phyloP scores from a whole-genome alignment of 2,329 filamentous ascomycete genomes.

The Escovopsis sp. region DNA sequence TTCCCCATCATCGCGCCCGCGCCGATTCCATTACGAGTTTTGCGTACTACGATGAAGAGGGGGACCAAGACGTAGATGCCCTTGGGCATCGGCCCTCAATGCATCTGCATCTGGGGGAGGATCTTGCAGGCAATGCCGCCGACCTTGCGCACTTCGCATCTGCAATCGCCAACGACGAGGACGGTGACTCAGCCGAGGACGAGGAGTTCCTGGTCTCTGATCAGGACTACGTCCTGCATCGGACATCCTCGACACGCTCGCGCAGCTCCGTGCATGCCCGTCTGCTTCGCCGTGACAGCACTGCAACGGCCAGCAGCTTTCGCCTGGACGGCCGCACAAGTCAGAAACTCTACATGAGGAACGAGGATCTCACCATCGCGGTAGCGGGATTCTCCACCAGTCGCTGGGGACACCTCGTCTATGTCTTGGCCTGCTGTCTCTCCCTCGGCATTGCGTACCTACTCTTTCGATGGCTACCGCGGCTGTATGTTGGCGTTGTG shows the following conservation, averaged over 20 bases:
- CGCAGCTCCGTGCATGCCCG: conserved; percentile 43
- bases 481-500: conserved; percentile 65
- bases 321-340: conserved; percentile 50
- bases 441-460: conserved; percentile 72
- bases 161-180: conserved; percentile 23
- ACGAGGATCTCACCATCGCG: conserved; percentile 87
- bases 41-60: conserved; percentile 66
- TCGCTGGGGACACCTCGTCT: conserved; percentile 49
- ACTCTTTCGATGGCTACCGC: conserved; percentile 76
- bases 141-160: conserved; percentile 13
- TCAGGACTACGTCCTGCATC: conserved; percentile 35
- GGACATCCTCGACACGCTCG: conserved; percentile 48
- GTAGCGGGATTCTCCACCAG: conserved; percentile 84
- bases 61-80: conserved; percentile 12
- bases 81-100: background rate
- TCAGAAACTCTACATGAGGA: conserved; percentile 87
- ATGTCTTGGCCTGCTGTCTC: conserved; percentile 53
- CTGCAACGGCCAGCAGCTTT: conserved; percentile 51
- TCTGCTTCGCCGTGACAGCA: conserved; percentile 58
- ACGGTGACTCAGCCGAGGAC: conserved; percentile 22
- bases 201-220: conserved; percentile 25
- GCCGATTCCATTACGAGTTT: conserved; percentile 82
- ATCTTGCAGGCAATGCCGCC: conserved; percentile 21
- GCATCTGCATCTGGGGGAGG: conserved; percentile 12
- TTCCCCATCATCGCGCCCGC: conserved; percentile 67